Percentiles rank a stretch among this genome's conserved stretches.
Conservation (phyloP, 768 basidiomycete species). For the Termitomyces sp. region DNA sequence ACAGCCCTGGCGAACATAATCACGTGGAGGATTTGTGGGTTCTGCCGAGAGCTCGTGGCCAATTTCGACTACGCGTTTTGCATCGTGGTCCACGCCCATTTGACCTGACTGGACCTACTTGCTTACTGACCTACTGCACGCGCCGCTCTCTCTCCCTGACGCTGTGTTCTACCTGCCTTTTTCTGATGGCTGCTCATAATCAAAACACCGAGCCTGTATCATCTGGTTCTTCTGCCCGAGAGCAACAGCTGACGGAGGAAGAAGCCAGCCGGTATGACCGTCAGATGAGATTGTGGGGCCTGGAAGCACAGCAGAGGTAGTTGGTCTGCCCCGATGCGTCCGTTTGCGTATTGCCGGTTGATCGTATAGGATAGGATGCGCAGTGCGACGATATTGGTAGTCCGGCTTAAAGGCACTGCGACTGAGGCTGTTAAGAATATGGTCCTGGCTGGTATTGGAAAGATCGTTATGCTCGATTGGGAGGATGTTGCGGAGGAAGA, state of each 20-base stretch:
- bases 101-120: too few relatives aligned
- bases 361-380: conserved; percentile 65
- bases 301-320: conserved; percentile 91
- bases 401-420: conserved; percentile 76
- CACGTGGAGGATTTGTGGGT: background rate
- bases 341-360: conserved; percentile 7
- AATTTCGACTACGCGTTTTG: background rate
- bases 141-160: background rate
- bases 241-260: conserved; percentile 53
- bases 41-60: background rate
- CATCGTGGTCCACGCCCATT: too few relatives aligned
- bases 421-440: conserved; percentile 97
- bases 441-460: conserved; percentile 93
- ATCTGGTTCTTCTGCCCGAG: conserved; percentile 4
- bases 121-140: background rate
- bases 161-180: background rate
- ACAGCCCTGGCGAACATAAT: background rate
- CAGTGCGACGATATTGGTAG: conserved; percentile 83
- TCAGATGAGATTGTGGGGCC: conserved; percentile 96
- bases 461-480: conserved; percentile 77
- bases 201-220: conserved; percentile 5
- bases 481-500: conserved; percentile 77
- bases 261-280: conserved; percentile 83
- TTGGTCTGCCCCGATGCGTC: conserved; percentile 6
- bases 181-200: conserved; percentile 5